Evolutionary conservation across 768 basidiomycete species (phyloP).

Genomic region (Candolleomyces eurysporus): DNA sequence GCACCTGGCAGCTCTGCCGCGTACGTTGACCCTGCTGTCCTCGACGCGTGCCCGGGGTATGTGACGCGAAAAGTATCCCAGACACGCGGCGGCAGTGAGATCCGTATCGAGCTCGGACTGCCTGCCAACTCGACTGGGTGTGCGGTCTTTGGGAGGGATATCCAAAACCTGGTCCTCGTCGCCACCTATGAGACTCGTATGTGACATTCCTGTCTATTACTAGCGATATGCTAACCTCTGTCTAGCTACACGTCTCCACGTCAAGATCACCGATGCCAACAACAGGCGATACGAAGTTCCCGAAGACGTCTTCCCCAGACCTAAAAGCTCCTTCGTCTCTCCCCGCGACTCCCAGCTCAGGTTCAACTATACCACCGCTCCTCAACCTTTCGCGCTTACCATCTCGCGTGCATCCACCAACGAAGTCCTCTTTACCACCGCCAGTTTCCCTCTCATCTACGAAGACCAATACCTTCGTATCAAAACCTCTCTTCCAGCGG

Average conservation of each 20-base stretch:
- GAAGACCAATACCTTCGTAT: conserved; percentile 77
- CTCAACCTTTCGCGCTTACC: conserved; percentile 63
- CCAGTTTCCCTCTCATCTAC: conserved; percentile 62
- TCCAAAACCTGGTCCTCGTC: conserved; percentile 41
- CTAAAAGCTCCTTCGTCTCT: conserved; percentile 29
- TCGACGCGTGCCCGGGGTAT: conserved; percentile 65
- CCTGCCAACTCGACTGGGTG: conserved; percentile 39
- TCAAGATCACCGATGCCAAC: conserved; percentile 58
- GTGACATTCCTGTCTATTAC: conserved; percentile 9
- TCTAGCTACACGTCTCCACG: conserved; percentile 55
- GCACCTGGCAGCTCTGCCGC: conserved; percentile 8
- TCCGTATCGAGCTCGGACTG: conserved; percentile 53
- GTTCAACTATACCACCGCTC: conserved; percentile 58
- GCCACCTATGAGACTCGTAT: conserved; percentile 62
- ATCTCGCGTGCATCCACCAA: conserved; percentile 45
- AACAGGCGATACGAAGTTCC: conserved; percentile 62
- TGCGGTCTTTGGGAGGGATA: conserved; percentile 56
- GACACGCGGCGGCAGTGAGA: conserved; percentile 36
- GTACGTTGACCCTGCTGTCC: conserved; percentile 29
- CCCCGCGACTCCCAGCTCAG: conserved; percentile 41
- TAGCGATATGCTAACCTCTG: not conserved
- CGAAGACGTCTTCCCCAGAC: conserved; percentile 57
- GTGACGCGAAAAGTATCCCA: conserved; percentile 43
- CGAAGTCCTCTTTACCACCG: conserved; percentile 63
- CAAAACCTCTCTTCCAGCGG: conserved; percentile 55